phyloP scores from a whole-genome alignment of 179 eudicot species.

The Patellifolia procumbens region DNA sequence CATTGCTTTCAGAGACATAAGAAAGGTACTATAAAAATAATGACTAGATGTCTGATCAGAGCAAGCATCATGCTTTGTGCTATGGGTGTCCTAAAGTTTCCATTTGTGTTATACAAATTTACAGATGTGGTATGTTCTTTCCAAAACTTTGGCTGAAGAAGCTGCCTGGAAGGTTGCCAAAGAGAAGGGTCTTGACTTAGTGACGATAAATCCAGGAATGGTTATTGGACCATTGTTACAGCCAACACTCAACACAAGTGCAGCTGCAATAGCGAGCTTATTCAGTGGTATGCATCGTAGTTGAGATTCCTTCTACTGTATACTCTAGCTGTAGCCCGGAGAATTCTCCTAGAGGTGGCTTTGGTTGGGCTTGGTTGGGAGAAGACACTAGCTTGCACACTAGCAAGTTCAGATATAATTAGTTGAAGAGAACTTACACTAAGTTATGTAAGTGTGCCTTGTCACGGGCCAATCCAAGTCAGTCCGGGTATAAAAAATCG shows the following conservation, averaged over 20 bases:
- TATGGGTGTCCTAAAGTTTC: neutral
- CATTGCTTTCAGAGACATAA: neutral
- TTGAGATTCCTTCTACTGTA: neutral
- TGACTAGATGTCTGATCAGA: neutral
- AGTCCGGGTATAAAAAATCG: too few species aligned
- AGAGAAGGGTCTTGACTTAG: constrained; percentile 58
- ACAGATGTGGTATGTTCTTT: constrained; percentile 55
- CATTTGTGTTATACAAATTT: neutral
- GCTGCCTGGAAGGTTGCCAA: constrained; percentile 65
- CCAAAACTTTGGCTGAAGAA: constrained; percentile 63
- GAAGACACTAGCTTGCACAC: too few species aligned
- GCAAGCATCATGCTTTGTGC: neutral
- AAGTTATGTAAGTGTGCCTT: too few species aligned
- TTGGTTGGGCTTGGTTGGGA: too few species aligned
- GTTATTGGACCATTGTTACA: constrained; percentile 63
- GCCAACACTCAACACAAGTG: constrained; percentile 63
- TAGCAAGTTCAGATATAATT: too few species aligned
- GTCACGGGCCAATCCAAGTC: too few species aligned
- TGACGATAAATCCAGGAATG: constrained; percentile 57
- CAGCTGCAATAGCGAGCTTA: constrained; percentile 41
- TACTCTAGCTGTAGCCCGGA: neutral
- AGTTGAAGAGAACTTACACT: too few species aligned
- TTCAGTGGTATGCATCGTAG: constrained; percentile 37
- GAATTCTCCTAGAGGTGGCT: too few species aligned
- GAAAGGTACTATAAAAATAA: too few species aligned